Conservation (phyloP, 352 stramenopile species). For the Saprolegnia parasitica region DNA sequence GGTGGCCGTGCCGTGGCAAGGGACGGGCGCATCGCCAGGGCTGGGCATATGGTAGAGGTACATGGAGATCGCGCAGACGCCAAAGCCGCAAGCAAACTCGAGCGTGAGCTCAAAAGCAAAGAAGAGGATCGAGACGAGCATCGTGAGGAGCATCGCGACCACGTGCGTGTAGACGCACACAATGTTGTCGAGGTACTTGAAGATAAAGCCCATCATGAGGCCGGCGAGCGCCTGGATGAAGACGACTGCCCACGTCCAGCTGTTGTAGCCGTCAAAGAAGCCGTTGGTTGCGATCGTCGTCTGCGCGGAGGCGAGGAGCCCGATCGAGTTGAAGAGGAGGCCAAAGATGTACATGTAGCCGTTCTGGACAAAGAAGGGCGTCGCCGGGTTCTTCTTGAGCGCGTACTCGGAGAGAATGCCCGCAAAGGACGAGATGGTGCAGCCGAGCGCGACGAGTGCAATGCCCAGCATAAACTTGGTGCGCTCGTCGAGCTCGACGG, state of each 20-base stretch:
- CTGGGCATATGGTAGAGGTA: conserved; percentile 68
- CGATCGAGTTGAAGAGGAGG: conserved; percentile 74
- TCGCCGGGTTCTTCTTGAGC: conserved; percentile 69
- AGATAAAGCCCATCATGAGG: conserved; percentile 71
- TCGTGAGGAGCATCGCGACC: conserved; percentile 86
- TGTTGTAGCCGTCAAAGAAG: conserved; percentile 79
- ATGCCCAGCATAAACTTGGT: conserved; percentile 44
- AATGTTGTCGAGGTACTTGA: conserved; percentile 90
- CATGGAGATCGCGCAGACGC: conserved; percentile 79
- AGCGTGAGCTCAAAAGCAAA: conserved; percentile 77
- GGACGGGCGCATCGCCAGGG: not conserved
- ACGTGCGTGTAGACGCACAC: conserved; percentile 79
- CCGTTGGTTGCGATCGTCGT: conserved; percentile 42
- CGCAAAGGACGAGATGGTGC: conserved; percentile 75
- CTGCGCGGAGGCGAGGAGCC: conserved; percentile 43
- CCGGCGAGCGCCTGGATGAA: conserved; percentile 67
- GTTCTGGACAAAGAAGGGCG: conserved; percentile 76
- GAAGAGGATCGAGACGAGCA: conserved; percentile 83
- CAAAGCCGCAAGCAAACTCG: conserved; percentile 76
- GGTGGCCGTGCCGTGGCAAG: not conserved
- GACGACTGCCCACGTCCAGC: conserved; percentile 73
- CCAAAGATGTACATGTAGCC: conserved; percentile 74
- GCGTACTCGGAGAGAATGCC: conserved; percentile 83
- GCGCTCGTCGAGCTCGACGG: conserved; percentile 29
- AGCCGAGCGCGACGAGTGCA: conserved; percentile 60